Evolutionary conservation across 139 green algal species (phyloP), one percentile per base, ranked within the genome.

Genomic region (Picochlorum sp.): DNA sequence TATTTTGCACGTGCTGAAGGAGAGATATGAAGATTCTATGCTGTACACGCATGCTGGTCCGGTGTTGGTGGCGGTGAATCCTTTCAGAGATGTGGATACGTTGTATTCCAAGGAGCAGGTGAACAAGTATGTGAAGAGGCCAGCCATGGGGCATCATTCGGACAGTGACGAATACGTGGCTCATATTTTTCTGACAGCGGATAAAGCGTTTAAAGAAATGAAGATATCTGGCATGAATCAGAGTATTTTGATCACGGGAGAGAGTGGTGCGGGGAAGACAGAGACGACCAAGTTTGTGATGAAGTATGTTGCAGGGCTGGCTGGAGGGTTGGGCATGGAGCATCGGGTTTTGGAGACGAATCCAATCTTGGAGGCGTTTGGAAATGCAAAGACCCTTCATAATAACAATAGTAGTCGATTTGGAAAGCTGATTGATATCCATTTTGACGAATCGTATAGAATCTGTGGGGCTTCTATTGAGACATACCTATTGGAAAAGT

Each of bases 211-310:
- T 81, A 73, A 85, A 38, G 18, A 72, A 57, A 77, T 77, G 64
- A 38, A 60, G 37, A n/a, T 59, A 0, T 31, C 34, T 2, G 16
- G 49, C 23, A 52, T 74, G 37, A 80, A 67, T 52, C 82, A 88
- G 62, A 75, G 59, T 59, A 62, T 90, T 51, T 71, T 86, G 3
- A 80, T 89, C 63, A 79, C 57, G 24, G 87, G 87, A 16, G 88
- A 95, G 67, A 86, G 69, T 41, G 89, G 85, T 34, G 82, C 87
- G 8, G 91, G 90, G 21, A 97, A 97, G 71, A 97, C 91, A 2
- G 91, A 97, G 71, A 97, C 90, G 9, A 91, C 85, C 41, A 97
- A 97, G 73, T 82, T 92, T 30, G 90, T 93, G 14, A 97, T 97
- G 91, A 81, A 88, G 79, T 93, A 91, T 74, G 81, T 95, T 23